These are phyloP conservation scores for Solanum peruvianum DNA, from an alignment of 257 asterid genomes.

Conservation along the genomic window DNA sequence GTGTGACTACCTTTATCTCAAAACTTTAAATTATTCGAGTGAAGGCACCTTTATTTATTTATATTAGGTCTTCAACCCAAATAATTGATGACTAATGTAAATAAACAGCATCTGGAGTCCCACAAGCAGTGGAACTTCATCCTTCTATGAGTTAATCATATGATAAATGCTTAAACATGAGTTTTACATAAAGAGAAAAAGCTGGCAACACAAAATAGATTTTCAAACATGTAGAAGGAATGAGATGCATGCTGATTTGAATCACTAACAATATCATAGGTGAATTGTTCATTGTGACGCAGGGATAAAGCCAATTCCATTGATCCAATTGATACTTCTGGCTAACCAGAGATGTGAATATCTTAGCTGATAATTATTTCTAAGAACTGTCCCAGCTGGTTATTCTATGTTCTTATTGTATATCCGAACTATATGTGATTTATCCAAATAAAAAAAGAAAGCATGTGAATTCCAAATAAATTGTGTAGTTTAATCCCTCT, in stretches of 20 bases:
- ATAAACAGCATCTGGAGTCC: background rate
- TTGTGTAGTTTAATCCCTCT: background rate
- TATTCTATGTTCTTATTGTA: background rate
- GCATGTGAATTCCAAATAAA: background rate
- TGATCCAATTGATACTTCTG: background rate
- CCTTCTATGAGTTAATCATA: background rate
- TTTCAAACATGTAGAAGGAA: background rate
- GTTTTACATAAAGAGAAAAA: background rate
- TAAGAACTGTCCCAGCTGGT: background rate
- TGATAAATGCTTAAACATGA: background rate
- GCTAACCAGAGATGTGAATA: background rate
- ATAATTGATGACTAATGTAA: background rate
- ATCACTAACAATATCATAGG: background rate
- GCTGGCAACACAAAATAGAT: background rate
- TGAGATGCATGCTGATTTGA: background rate
- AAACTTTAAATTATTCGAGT: background rate
- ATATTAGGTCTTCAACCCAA: background rate
- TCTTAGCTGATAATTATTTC: background rate
- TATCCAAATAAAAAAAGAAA: background rate
- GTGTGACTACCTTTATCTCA: background rate
- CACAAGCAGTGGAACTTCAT: background rate
- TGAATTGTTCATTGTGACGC: background rate
- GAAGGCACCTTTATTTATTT: background rate
- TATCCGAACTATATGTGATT: background rate
- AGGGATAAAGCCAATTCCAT: background rate